Evolutionary conservation across 2,329 filamentous ascomycete species (phyloP).

Genomic region (Endocalyx cinctus): DNA sequence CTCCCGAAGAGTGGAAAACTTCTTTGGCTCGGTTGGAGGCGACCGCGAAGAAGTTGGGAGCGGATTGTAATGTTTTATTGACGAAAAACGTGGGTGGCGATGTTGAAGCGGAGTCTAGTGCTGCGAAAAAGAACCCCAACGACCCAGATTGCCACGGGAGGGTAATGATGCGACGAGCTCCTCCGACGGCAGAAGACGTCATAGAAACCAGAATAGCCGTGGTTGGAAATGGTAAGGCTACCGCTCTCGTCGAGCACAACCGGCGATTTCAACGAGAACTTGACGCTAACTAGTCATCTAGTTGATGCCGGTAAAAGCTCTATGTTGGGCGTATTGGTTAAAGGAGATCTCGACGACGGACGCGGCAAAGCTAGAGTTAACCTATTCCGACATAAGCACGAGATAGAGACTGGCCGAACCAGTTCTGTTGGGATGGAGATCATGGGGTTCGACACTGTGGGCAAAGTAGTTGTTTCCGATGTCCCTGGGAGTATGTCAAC

Average conservation of each 20-base stretch:
- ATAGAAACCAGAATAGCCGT: constrained; percentile 96
- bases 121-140: constrained; percentile 47
- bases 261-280: background rate
- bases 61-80: constrained; percentile 76
- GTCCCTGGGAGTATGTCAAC: constrained; percentile 68
- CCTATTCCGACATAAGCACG: constrained; percentile 95
- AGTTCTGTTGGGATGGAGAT: constrained; percentile 99
- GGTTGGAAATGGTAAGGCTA: constrained; percentile 73
- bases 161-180: constrained; percentile 72
- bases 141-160: constrained; percentile 79
- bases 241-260: constrained; percentile 8
- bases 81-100: constrained; percentile 86
- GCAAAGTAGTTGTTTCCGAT: constrained; percentile 76
- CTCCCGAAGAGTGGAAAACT: constrained; percentile 67
- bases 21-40: constrained; percentile 63
- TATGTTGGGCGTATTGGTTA: constrained; percentile 90
- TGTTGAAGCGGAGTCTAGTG: constrained; percentile 60
- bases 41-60: constrained; percentile 60
- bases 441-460: constrained; percentile 88
- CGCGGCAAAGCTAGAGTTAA: constrained; percentile 91
- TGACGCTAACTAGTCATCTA: constrained; percentile 25
- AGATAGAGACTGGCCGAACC: constrained; percentile 91
- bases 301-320: constrained; percentile 97
- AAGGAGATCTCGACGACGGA: constrained; percentile 91
- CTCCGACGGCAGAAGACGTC: constrained; percentile 73